Conservation (phyloP, 371 early-diverging fungal genomes). For the Rhizopus microsporus region DNA sequence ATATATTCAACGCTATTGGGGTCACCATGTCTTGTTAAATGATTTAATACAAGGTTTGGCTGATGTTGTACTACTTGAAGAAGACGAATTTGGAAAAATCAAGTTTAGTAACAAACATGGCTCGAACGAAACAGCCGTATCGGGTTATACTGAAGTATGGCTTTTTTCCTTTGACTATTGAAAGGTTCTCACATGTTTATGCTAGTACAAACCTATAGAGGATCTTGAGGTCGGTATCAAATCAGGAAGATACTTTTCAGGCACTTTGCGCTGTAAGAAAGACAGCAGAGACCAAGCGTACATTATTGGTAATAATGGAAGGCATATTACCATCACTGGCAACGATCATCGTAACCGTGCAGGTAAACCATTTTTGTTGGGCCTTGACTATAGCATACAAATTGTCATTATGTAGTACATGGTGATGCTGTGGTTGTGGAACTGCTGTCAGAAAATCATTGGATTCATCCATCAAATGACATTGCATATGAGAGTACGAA, state of each 20-base stretch:
- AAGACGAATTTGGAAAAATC: constrained; percentile 35
- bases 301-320: constrained; percentile 50
- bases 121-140: constrained; percentile 18
- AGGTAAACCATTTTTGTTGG: constrained; percentile 29
- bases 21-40: constrained; percentile 39
- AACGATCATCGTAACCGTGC: constrained; percentile 79
- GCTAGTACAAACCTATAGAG: constrained; percentile 58
- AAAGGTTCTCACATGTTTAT: neutral
- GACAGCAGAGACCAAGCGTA: constrained; percentile 61
- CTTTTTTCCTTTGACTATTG: neutral
- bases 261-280: constrained; percentile 51
- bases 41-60: constrained; percentile 50
- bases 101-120: constrained; percentile 23
- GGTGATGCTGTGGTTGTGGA: constrained; percentile 86
- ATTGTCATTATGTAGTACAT: constrained; percentile 46
- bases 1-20: constrained; percentile 48
- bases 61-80: constrained; percentile 59
- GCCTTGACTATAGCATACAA: neutral
- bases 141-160: constrained; percentile 54
- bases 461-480: constrained; percentile 55
- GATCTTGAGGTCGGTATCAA: constrained; percentile 65
- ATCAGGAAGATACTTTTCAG: constrained; percentile 56
- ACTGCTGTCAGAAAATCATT: constrained; percentile 64
- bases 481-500: constrained; percentile 53
- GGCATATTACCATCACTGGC: constrained; percentile 66